A percentile compares a stretch with the other conserved stretches of the same genome.
phyloP scores from a whole-genome alignment of 1,284 basidiomycete genomes.

The Papiliotrema flavescens region DNA sequence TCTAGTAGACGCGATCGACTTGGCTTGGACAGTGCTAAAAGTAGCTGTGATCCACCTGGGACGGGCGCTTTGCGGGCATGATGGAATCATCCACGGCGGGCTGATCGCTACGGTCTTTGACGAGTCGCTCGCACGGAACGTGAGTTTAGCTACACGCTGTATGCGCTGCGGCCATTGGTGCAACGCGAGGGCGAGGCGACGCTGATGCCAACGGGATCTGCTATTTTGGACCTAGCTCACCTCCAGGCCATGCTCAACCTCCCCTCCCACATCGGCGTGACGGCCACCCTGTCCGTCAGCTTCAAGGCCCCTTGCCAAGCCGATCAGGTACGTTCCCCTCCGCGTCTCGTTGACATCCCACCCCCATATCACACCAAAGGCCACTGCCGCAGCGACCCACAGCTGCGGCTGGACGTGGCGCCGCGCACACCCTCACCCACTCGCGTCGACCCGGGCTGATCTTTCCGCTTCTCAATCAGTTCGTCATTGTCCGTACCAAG shows the following conservation, averaged over 20 bases:
- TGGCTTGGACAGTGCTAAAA: too few relatives aligned
- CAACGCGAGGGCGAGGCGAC: neutral
- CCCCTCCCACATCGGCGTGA: constrained; percentile 88
- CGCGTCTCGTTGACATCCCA: too few relatives aligned
- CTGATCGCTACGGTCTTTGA: constrained; percentile 85
- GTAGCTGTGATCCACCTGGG: constrained; percentile 73
- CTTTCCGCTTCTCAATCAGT: constrained; percentile 63
- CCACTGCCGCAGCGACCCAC: too few relatives aligned
- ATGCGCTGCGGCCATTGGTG: too few relatives aligned
- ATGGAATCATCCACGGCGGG: constrained; percentile 92
- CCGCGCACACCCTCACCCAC: neutral
- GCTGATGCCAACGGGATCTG: neutral
- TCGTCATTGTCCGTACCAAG: constrained; percentile 53
- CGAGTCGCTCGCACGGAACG: constrained; percentile 77
- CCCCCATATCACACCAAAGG: too few relatives aligned
- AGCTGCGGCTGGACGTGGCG: neutral
- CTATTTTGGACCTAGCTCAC: neutral
- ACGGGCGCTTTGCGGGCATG: constrained; percentile 77
- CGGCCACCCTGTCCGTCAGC: constrained; percentile 70
- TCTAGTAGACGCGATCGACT: too few relatives aligned
- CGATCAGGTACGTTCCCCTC: constrained; percentile 60
- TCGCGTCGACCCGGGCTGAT: neutral
- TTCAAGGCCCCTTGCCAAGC: constrained; percentile 78
- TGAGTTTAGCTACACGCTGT: constrained; percentile 53
- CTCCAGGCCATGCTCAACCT: constrained; percentile 73